Evolutionary conservation across 2,329 filamentous ascomycete genomes (phyloP).

Genomic region (Colletotrichum eremochloae): DNA sequence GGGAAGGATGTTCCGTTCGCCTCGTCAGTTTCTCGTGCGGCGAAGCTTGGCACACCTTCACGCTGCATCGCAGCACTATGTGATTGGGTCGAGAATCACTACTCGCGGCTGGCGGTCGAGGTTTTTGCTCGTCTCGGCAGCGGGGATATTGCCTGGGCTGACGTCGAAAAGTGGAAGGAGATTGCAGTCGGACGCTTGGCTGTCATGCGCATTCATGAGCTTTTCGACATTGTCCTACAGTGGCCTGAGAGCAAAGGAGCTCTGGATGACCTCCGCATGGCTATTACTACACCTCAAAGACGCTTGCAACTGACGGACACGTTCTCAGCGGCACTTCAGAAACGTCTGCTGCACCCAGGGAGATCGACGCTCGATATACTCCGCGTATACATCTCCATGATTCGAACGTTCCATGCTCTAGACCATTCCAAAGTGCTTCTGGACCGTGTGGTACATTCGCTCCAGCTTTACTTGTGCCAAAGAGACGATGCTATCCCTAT

Average conservation of each 20-base stretch:
- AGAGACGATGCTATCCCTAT: slow-evolving; percentile 83
- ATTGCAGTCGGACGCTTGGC: slow-evolving; percentile 78
- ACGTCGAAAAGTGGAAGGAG: slow-evolving; percentile 78
- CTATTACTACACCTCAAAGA: slow-evolving; percentile 76
- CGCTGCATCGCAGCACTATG: slow-evolving; percentile 71
- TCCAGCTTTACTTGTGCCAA: slow-evolving; percentile 82
- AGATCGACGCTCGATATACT: slow-evolving; percentile 82
- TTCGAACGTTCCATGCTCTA: slow-evolving; percentile 80
- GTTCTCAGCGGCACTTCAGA: slow-evolving; percentile 76
- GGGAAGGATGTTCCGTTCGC: slow-evolving; percentile 44
- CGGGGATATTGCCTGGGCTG: slow-evolving; percentile 61
- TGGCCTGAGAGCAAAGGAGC: slow-evolving; percentile 81
- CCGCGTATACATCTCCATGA: slow-evolving; percentile 83
- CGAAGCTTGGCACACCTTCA: slow-evolving; percentile 55
- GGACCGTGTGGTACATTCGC: slow-evolving; percentile 78
- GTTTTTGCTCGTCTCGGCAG: slow-evolving; percentile 65
- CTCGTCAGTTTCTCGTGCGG: slow-evolving; percentile 44
- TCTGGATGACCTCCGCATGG: slow-evolving; percentile 79
- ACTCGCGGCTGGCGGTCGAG: slow-evolving; percentile 73
- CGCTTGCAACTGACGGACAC: slow-evolving; percentile 78
- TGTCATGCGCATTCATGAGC: slow-evolving; percentile 75
- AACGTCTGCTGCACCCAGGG: slow-evolving; percentile 79
- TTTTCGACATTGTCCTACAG: slow-evolving; percentile 83
- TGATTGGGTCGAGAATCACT: slow-evolving; percentile 77
- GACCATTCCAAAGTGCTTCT: slow-evolving; percentile 84